phyloP scores from a whole-genome alignment of 2,329 filamentous ascomycete species.

The Xylariaceae sp. region DNA sequence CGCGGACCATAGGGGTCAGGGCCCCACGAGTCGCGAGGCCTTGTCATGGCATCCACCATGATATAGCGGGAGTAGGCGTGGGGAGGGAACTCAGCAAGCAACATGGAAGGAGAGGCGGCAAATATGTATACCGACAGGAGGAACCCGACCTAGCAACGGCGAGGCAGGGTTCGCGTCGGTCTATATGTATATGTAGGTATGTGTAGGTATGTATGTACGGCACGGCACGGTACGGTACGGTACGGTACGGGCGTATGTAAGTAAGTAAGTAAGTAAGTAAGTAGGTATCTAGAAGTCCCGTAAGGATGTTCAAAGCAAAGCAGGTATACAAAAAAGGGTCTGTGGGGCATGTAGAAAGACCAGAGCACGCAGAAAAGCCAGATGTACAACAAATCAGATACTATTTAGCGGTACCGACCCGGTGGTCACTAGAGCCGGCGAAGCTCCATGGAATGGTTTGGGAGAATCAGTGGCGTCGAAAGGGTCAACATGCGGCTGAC shows the following conservation, averaged over 20 bases:
- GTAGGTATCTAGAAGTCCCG: not conserved
- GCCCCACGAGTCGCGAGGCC: conserved; percentile 28
- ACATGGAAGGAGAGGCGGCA: conserved; percentile 17
- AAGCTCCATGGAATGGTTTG: conserved; percentile 12
- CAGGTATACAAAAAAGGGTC: not conserved
- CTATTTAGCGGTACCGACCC: conserved; percentile 20
- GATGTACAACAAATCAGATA: conserved; percentile 14
- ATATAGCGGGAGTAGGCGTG: conserved; percentile 23
- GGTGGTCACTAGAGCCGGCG: conserved; percentile 15
- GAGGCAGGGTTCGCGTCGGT: not conserved
- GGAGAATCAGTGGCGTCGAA: conserved; percentile 12
- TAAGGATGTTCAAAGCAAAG: too few species aligned
- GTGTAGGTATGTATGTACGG: conserved; percentile 12
- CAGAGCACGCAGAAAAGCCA: not conserved
- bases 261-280: not conserved
- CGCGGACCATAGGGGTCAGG: conserved; percentile 28
- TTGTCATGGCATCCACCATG: conserved; percentile 32
- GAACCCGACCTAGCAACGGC: conserved; percentile 6
- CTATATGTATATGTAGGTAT: conserved; percentile 7
- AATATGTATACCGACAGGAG: not conserved
- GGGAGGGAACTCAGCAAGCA: conserved; percentile 22
- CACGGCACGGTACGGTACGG: not conserved
- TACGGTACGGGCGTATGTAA: not conserved
- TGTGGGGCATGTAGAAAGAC: not conserved
- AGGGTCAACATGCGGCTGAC: conserved; percentile 20